phyloP scores from a whole-genome alignment of 495 filamentous ascomycete species.

The Daldinia caldariorum region DNA sequence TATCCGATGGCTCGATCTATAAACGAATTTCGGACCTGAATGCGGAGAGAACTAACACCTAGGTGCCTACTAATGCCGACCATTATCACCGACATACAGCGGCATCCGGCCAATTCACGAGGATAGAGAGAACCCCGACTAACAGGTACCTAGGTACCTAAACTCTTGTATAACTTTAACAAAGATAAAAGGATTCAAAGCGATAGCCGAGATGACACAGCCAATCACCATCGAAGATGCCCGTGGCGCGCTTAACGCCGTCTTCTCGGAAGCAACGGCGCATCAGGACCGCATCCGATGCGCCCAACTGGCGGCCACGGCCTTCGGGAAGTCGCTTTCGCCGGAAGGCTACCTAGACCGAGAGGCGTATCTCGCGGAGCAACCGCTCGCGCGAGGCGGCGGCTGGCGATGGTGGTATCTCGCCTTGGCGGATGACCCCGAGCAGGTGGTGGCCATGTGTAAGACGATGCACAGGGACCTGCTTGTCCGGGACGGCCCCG shows the following conservation, averaged over 20 bases:
- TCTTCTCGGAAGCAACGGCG: conserved; percentile 36
- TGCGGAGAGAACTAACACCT: not conserved
- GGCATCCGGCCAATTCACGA: not conserved
- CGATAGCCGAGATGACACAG: conserved; percentile 9
- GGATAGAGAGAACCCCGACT: not conserved
- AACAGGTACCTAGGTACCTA: too few species aligned
- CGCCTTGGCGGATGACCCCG: conserved; percentile 16
- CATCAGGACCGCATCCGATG: conserved; percentile 13
- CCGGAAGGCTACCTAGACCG: conserved; percentile 18
- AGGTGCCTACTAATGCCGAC: not conserved
- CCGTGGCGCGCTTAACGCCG: not conserved
- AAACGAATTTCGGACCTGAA: not conserved
- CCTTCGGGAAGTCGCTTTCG: conserved; percentile 31
- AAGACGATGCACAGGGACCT: conserved; percentile 39
- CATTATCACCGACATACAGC: not conserved
- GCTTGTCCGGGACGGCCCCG: conserved; percentile 18
- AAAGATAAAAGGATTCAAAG: not conserved
- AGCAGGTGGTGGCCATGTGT: conserved; percentile 29
- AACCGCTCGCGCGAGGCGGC: conserved; percentile 16
- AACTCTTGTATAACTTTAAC: not conserved
- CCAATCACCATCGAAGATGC: conserved; percentile 26
- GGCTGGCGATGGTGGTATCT: conserved; percentile 39
- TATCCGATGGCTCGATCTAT: not conserved
- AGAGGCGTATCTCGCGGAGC: conserved; percentile 9
- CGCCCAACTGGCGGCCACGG: conserved; percentile 29